These are phyloP conservation scores for Thymus mandschuricus DNA, from an alignment of 257 asterid genomes.

Conservation along the genomic window DNA sequence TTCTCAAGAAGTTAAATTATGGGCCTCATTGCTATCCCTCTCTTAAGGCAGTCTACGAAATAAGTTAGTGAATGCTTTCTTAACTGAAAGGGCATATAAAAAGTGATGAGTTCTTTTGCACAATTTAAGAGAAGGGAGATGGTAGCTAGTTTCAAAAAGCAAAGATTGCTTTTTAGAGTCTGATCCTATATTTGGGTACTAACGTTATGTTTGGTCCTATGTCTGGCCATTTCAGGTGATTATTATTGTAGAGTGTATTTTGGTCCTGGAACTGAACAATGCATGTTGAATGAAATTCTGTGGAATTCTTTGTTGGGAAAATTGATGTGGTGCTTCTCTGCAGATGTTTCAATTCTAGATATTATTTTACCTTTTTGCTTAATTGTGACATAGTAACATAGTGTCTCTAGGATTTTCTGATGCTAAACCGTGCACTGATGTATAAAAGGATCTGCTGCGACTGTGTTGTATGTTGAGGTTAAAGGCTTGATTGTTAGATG, in stretches of 20 bases:
- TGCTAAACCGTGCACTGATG: not conserved
- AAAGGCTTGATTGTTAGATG: not conserved
- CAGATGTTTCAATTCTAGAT: not conserved
- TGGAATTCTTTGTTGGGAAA: not conserved
- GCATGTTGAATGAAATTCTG: not conserved
- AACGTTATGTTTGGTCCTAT: not conserved
- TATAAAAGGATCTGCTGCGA: not conserved
- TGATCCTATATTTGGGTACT: not conserved
- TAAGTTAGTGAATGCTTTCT: slow-evolving; percentile 24
- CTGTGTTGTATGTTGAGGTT: not conserved
- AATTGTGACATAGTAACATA: not conserved
- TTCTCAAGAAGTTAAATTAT: slow-evolving; percentile 19
- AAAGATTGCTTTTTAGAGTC: not conserved
- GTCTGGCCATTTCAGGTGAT: not conserved
- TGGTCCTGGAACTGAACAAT: not conserved
- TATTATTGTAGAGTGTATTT: not conserved
- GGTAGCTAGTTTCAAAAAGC: not conserved
- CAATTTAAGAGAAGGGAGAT: not conserved
- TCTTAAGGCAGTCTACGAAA: slow-evolving; percentile 17
- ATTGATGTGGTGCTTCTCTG: not conserved
- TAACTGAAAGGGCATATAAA: slow-evolving; percentile 9
- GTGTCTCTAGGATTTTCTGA: not conserved
- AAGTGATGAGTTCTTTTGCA: slow-evolving; percentile 10
- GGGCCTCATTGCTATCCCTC: slow-evolving; percentile 17
- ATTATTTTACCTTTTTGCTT: not conserved